These are phyloP conservation scores for Tetrahymena borealis DNA, from an alignment of 73 alveolate genomes.

Conservation along the genomic window DNA sequence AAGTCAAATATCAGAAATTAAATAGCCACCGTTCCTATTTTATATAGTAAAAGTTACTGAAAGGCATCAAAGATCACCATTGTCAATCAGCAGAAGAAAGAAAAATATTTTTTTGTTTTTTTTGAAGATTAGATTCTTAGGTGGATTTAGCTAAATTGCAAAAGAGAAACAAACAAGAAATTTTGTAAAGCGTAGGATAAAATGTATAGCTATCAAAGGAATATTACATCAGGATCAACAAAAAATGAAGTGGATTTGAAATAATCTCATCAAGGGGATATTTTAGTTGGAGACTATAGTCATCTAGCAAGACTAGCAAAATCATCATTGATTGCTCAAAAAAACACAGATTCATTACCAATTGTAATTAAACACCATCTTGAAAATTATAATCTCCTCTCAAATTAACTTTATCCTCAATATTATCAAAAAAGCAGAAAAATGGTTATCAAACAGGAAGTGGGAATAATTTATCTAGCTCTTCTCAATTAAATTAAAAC, in stretches of 20 bases:
- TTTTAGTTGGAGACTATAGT: neutral
- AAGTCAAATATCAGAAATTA: neutral
- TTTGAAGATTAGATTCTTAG: neutral
- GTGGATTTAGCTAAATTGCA: neutral
- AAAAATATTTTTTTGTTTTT: neutral
- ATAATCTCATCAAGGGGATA: neutral
- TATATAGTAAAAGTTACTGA: neutral
- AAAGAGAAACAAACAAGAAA: neutral
- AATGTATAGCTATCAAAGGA: neutral
- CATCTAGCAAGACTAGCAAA: neutral
- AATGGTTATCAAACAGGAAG: neutral
- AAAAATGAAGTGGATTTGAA: neutral
- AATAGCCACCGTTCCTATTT: neutral
- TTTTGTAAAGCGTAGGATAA: neutral
- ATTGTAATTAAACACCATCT: neutral
- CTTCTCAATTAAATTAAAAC: neutral
- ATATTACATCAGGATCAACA: neutral
- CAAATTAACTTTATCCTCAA: neutral
- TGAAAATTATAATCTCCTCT: no score
- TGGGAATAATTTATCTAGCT: neutral
- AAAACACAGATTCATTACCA: neutral
- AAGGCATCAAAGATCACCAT: neutral
- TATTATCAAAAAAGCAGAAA: neutral
- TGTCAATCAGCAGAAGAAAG: neutral
- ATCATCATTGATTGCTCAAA: neutral